phyloP scores from a whole-genome alignment of 306 rosid species.

The Cucumis melo region DNA sequence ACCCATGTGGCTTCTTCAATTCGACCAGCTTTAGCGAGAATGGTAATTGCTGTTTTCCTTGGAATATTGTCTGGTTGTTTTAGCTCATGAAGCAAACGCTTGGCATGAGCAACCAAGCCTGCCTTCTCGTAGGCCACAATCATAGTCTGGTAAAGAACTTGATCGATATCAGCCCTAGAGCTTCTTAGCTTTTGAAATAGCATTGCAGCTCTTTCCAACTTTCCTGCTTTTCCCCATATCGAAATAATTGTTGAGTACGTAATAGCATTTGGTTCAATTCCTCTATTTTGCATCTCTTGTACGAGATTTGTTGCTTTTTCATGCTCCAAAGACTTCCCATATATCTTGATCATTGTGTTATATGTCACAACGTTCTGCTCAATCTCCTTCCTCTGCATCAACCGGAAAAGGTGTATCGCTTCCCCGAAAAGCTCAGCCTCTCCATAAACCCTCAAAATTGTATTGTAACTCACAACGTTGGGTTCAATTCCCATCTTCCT shows the following conservation, averaged over 20 bases:
- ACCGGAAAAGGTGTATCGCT: slow-evolving; percentile 72
- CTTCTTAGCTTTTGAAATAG: slow-evolving; percentile 77
- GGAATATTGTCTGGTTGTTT: slow-evolving; percentile 58
- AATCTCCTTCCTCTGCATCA: slow-evolving; percentile 76
- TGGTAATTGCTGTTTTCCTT: slow-evolving; percentile 61
- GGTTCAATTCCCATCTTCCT: slow-evolving; percentile 79
- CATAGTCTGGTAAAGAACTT: slow-evolving; percentile 84
- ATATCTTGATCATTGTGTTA: slow-evolving; percentile 82
- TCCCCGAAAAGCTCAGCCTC: slow-evolving; percentile 87
- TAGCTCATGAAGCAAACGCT: slow-evolving; percentile 79
- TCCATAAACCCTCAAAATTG: slow-evolving; percentile 85
- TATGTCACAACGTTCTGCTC: slow-evolving; percentile 75
- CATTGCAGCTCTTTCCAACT: slow-evolving; percentile 70
- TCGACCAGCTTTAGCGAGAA: slow-evolving; percentile 81
- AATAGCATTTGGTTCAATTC: slow-evolving; percentile 74
- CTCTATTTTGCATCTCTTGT: slow-evolving; percentile 80
- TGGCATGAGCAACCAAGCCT: slow-evolving; percentile 85
- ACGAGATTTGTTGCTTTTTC: slow-evolving; percentile 81
- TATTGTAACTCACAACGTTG: slow-evolving; percentile 75
- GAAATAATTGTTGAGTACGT: slow-evolving; percentile 87
- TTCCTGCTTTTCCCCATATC: slow-evolving; percentile 91
- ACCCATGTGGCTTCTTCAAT: slow-evolving; percentile 91
- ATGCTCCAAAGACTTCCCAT: slow-evolving; percentile 76
- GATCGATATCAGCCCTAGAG: slow-evolving; percentile 80
- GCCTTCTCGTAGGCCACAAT: slow-evolving; percentile 80